Evolutionary conservation across 2,329 filamentous ascomycete genomes (phyloP), one percentile per base, ranked within the genome.

Genomic region (Ophiostoma sp.): DNA sequence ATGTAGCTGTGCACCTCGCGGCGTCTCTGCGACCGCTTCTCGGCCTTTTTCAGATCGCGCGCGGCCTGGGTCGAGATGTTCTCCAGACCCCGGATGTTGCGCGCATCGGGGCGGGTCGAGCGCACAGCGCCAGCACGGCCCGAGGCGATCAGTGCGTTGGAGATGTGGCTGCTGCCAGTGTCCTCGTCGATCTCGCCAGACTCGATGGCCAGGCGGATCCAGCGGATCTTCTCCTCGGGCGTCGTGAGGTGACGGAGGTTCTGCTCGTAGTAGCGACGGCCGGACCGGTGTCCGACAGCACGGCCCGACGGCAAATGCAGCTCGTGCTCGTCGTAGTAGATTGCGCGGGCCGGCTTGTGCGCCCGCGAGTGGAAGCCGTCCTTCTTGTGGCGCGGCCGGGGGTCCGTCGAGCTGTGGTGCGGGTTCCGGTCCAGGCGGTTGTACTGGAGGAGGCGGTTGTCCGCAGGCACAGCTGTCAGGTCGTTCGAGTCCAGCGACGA

Each of bases 321-420:
- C 78, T 98, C 95, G 75, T 92, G 93, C 62, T 99, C 95, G 74
- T 96, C 92, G 75, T 96, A 89, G 77, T 96, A 97, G 36, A 92
- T 91, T 49, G 92, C 88, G 71, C 89, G 85, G 4, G 85, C 78
- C 72, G 88, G 85, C 73, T 91, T 89, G 79, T 96, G 90, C 1
- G 90, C 90, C 76, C 93, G 91, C 3, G 90, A 93, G 76, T 96
- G 90, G 82, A 86, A 93, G 67, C 91, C 90, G 75, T 93, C 89
- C 66, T 82, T 86, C 73, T 89, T 89, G 71, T 87, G 89, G 75
- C 94, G 92, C 27, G 87, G 84, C 38, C 90, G 85, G 40, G 88
- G 84, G 75, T 92, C 89, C 41, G 84, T 81, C 72, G 87, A 87
- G 11, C 89, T 87, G 79, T 95, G 91, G 75, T 95, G 92, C 64